These are phyloP conservation scores for Sarocladium brachiariae DNA, from an alignment of 2,329 filamentous ascomycete species.

Conservation along the genomic window DNA sequence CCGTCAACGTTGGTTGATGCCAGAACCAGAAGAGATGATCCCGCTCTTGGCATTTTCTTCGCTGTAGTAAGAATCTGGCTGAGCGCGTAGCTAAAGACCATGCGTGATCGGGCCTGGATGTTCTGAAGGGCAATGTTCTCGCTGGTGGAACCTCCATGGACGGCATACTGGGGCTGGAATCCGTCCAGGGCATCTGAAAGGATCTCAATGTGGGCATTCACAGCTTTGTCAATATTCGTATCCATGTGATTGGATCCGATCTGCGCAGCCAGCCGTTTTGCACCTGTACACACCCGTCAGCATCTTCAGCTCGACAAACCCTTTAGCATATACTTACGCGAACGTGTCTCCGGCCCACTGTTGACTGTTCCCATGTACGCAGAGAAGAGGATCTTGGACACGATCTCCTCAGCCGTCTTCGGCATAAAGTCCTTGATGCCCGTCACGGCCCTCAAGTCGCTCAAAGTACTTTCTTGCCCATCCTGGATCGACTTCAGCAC, in stretches of 20 bases:
- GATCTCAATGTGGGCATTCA: conserved; percentile 47
- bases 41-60: conserved; percentile 40
- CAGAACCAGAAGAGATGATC: conserved; percentile 55
- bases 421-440: conserved; percentile 36
- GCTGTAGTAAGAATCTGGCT: conserved; percentile 55
- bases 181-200: conserved; percentile 19
- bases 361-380: conserved; percentile 58
- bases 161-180: conserved; percentile 28
- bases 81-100: conserved; percentile 56
- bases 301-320: neutral
- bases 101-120: conserved; percentile 57
- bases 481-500: conserved; percentile 45
- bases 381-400: conserved; percentile 28
- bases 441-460: conserved; percentile 20
- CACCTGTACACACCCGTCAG: neutral
- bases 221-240: conserved; percentile 12
- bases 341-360: conserved; percentile 50
- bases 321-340: conserved; percentile 11
- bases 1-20: conserved; percentile 25
- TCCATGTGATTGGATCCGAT: conserved; percentile 13
- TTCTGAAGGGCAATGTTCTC: conserved; percentile 63
- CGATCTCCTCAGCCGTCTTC: conserved; percentile 49
- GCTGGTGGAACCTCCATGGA: conserved; percentile 48
- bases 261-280: conserved; percentile 10
- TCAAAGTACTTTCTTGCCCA: conserved; percentile 20